Conservation (phyloP, 352 stramenopile species). For the Phytophthora pini region DNA sequence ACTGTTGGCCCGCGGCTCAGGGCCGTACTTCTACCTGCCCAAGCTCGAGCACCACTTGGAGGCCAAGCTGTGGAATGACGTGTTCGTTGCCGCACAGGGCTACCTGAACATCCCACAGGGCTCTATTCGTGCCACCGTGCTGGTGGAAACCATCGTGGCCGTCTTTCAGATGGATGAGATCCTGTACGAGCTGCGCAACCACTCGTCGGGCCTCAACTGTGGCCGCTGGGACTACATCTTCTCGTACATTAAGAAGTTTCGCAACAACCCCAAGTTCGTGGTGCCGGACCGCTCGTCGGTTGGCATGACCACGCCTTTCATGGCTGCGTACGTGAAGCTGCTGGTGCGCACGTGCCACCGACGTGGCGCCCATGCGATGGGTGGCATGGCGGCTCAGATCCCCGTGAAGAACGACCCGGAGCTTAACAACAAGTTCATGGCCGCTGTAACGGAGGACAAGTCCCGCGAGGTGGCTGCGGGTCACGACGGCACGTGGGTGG, state of each 20-base stretch:
- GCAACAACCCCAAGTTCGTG: constrained; percentile 91
- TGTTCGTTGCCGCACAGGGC: constrained; percentile 94
- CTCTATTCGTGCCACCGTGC: constrained; percentile 93
- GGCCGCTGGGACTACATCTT: constrained; percentile 98
- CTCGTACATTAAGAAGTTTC: constrained; percentile 97
- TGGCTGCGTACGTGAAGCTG: constrained; percentile 95
- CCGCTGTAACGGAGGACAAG: constrained; percentile 92
- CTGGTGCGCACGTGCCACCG: constrained; percentile 96
- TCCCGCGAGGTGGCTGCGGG: constrained; percentile 89
- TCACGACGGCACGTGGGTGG: constrained; percentile 97
- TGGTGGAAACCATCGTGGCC: constrained; percentile 97
- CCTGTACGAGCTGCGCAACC: constrained; percentile 95
- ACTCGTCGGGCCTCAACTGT: constrained; percentile 97
- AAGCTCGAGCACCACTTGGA: constrained; percentile 97
- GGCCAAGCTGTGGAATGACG: constrained; percentile 96
- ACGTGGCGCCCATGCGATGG: constrained; percentile 96
- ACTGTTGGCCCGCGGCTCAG: constrained; percentile 82
- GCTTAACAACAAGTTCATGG: constrained; percentile 91
- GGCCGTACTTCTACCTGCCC: constrained; percentile 96
- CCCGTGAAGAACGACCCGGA: constrained; percentile 93
- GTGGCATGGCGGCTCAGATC: constrained; percentile 97
- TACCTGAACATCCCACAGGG: constrained; percentile 93
- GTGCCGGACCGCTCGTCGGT: constrained; percentile 93
- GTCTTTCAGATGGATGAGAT: constrained; percentile 98
- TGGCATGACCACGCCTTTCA: constrained; percentile 95